Base-by-base conservation (phyloP, 768 basidiomycete species). In the Pseudohyphozyma bogoriensis region DNA sequence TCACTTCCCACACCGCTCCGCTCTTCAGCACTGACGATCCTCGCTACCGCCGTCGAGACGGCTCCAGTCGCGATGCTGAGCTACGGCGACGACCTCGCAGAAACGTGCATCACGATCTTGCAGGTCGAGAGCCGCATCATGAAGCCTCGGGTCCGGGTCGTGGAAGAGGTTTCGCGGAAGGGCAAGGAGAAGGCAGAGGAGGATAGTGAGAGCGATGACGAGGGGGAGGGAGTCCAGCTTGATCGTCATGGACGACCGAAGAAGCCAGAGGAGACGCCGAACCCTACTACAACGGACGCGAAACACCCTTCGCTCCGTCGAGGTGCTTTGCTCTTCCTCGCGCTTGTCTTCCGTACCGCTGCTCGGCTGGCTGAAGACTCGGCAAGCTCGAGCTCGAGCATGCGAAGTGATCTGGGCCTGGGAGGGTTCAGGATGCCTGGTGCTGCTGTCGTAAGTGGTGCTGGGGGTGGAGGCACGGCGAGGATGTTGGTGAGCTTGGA, bases 51-150 rank as follows among this genome's bases (percentile, higher is more conserved):
- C 68, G 80, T 83, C 31, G 80, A 81, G 58, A 83, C 84, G 2
- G 81, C 80, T 60, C 74, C 81, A 0, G 63, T 84, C 31, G 82
- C 86, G 4, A 70, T 91, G 42, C 68, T 85, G 18, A 77, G 80
- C 10, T 89, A 87, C 72, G 70, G 78, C 16, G 70, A 78, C 18
- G 83, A 86, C 45, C 76, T 93, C 26, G 75, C 80, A 7, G 77
- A 78, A 55, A 81, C 82, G 11, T 84, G 86, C 79, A 69, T 91
- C 15, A 89, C 91, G 68, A 76, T 96, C 5, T 74, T 96, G 12
- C 71, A 72, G 42, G 45, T 76, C 28, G 77, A 77, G 63, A n/a
- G n/a, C n/a, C n/a, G n/a, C n/a, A n/a, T n/a, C n/a, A n/a, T n/a
- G n/a, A n/a, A n/a, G n/a, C n/a, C n/a, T n/a, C n/a, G n/a, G n/a